A percentile compares a stretch with the other conserved stretches of the same genome.
phyloP scores from a whole-genome alignment of 495 filamentous ascomycete genomes.

The Podospora anserina region DNA sequence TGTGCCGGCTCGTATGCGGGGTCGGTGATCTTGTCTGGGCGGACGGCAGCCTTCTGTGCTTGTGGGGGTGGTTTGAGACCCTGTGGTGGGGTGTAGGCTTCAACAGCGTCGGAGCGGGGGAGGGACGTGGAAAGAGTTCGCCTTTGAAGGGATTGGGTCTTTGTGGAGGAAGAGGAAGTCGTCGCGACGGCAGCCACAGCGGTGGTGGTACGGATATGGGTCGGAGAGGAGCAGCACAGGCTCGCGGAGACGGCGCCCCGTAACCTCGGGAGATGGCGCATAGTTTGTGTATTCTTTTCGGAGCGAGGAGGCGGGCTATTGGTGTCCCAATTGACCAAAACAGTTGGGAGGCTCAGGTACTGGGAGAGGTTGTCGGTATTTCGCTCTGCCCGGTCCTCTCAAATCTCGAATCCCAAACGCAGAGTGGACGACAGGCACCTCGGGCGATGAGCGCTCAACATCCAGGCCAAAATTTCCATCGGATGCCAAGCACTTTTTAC shows the following conservation, averaged over 20 bases:
- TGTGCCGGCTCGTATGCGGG: slow-evolving; percentile 56
- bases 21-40: slow-evolving; percentile 32
- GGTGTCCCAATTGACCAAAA: slow-evolving; percentile 14
- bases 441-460: not conserved
- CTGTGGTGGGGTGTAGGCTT: slow-evolving; percentile 11
- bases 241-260: slow-evolving; percentile 23
- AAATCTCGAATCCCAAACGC: slow-evolving; percentile 1
- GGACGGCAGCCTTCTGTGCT: slow-evolving; percentile 14
- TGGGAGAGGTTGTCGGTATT: not conserved
- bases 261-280: slow-evolving; percentile 35
- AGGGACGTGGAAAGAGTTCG: slow-evolving; percentile 21
- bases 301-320: not conserved
- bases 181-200: slow-evolving; percentile 11
- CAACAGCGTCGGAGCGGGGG: not conserved
- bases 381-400: not conserved
- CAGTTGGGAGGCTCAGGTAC: not conserved
- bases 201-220: slow-evolving; percentile 19
- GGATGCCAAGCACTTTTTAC: not conserved
- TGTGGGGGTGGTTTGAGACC: not conserved
- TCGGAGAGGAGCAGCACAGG: slow-evolving; percentile 22
- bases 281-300: slow-evolving; percentile 10
- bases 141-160: slow-evolving; percentile 9
- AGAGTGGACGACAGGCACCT: slow-evolving; percentile 4
- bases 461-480: slow-evolving; percentile 6
- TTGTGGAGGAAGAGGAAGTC: not conserved